These are phyloP conservation scores for Penicillium chermesinum DNA, from an alignment of 495 filamentous ascomycete species.

Conservation along the genomic window DNA sequence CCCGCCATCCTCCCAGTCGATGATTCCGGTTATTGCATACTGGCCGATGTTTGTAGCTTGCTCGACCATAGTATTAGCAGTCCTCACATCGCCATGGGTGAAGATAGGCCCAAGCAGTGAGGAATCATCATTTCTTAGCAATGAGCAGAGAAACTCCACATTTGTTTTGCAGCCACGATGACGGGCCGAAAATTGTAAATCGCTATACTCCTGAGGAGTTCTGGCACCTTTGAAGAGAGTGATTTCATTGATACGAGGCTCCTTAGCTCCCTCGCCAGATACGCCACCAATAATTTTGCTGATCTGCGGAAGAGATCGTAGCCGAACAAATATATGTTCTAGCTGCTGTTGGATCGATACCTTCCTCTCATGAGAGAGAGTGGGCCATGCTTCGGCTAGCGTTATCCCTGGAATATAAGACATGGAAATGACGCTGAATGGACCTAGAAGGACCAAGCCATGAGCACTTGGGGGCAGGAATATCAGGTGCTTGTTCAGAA, in stretches of 20 bases:
- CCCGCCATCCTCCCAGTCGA: slow-evolving; percentile 34
- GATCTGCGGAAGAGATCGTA: slow-evolving; percentile 18
- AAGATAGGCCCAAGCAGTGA: slow-evolving; percentile 23
- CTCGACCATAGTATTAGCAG: slow-evolving; percentile 36
- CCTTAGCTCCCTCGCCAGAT: slow-evolving; percentile 30
- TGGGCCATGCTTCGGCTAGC: slow-evolving; percentile 25
- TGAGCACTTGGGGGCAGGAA: slow-evolving; percentile 25
- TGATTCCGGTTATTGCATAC: slow-evolving; percentile 26
- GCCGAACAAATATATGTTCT: slow-evolving; percentile 22
- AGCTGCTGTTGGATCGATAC: slow-evolving; percentile 29
- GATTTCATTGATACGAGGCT: slow-evolving; percentile 16
- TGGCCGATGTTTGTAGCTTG: slow-evolving; percentile 19
- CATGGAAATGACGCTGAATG: slow-evolving; percentile 27
- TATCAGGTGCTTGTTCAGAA: no score
- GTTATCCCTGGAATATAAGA: slow-evolving; percentile 25
- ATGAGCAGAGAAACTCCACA: slow-evolving; percentile 25
- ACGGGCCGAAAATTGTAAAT: slow-evolving; percentile 30
- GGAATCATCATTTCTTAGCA: slow-evolving; percentile 9
- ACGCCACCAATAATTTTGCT: slow-evolving; percentile 22
- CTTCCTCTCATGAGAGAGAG: slow-evolving; percentile 21
- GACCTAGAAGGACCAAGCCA: slow-evolving; percentile 25
- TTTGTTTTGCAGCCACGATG: slow-evolving; percentile 23
- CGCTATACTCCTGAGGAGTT: slow-evolving; percentile 21
- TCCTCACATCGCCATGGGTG: slow-evolving; percentile 36
- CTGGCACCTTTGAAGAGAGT: slow-evolving; percentile 24